Conservation (phyloP, 306 rosid genomes). For the Corylus americana region DNA sequence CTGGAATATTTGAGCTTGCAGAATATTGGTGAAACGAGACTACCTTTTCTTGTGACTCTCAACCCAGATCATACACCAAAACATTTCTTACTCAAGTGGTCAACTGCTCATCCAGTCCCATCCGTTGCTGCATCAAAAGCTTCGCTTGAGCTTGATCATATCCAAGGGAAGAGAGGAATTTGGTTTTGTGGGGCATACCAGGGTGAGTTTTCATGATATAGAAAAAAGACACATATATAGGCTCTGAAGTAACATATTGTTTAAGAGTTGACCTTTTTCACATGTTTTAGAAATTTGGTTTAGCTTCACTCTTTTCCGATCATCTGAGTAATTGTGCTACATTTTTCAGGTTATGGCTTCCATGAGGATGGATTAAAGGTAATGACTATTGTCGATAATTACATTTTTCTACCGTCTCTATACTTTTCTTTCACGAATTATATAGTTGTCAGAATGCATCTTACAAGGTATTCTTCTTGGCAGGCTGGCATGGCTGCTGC, state of each 20-base stretch:
- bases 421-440: background rate
- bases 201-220: conserved; percentile 45
- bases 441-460: background rate
- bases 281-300: background rate
- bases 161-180: conserved; percentile 88
- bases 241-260: background rate
- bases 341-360: conserved; percentile 83
- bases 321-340: conserved; percentile 17
- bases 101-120: conserved; percentile 83
- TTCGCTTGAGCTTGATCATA: conserved; percentile 51
- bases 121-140: conserved; percentile 87
- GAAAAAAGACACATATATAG: background rate
- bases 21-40: conserved; percentile 66
- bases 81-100: conserved; percentile 67
- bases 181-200: conserved; percentile 95
- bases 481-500: conserved; percentile 92
- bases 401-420: background rate
- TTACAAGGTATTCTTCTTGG: conserved; percentile 21
- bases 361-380: conserved; percentile 98
- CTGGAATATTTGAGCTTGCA: conserved; percentile 38
- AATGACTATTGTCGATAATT: background rate
- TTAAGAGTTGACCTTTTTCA: background rate
- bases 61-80: conserved; percentile 75
- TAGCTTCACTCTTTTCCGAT: background rate
- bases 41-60: conserved; percentile 78